phyloP scores from a whole-genome alignment of 257 asterid species.

The Solanum clarkiae region DNA sequence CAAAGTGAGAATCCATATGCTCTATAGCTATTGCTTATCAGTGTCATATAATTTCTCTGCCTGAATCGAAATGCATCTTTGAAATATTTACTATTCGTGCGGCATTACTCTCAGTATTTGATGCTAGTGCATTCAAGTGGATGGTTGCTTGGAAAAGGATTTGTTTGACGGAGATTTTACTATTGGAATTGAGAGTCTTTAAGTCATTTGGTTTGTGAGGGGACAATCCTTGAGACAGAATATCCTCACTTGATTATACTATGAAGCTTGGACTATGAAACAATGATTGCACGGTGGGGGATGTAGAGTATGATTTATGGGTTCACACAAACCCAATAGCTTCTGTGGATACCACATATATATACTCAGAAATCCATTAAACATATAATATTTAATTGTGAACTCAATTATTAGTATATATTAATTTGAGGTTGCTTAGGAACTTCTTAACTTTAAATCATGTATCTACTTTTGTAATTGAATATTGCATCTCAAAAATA shows the following conservation, averaged over 20 bases:
- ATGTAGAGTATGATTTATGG: not conserved
- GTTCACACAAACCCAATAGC: not conserved
- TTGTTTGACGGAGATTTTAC: not conserved
- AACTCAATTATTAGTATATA: not conserved
- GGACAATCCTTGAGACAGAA: not conserved
- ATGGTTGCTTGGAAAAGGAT: not conserved
- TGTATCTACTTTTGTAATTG: not conserved
- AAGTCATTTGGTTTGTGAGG: not conserved
- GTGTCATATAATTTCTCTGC: not conserved
- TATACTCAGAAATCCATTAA: not conserved
- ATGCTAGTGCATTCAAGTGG: not conserved
- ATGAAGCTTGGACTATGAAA: not conserved
- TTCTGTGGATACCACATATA: not conserved
- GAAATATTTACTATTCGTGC: not conserved
- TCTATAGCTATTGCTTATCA: not conserved
- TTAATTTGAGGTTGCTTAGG: not conserved
- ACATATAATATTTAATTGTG: not conserved
- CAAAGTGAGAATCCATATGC: not conserved
- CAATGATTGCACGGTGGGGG: not conserved
- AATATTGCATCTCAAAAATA: not conserved
- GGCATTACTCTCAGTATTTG: not conserved
- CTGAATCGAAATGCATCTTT: not conserved
- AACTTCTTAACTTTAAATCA: not conserved
- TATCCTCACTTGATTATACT: not conserved
- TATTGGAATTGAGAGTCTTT: not conserved